Evolutionary conservation across 768 basidiomycete species (phyloP), one percentile per base, ranked within the genome.

Genomic region (Lepiota brunneoincarnata): DNA sequence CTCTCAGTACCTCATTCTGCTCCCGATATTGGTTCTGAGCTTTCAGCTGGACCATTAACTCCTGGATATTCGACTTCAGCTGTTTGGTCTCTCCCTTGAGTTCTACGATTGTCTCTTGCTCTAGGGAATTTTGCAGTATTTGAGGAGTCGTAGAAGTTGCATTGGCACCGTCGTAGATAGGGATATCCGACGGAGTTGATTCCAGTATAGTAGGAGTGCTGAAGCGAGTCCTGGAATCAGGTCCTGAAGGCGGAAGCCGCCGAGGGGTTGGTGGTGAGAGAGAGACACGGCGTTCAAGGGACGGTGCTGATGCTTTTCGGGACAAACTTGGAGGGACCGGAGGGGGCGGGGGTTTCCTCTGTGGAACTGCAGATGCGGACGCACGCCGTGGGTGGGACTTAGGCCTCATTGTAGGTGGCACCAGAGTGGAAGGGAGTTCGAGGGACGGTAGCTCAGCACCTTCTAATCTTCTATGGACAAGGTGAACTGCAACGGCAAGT

Each of bases 401-500:
- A 42, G 63, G 56, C n/a, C 61, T 59, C 14, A 68, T 51, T 2
- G 66, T 64, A 9, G 68, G 69, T 15, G 70, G 68, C 40, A 69
- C 61, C 2, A 75, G 49, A 15, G 69, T 67, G 1, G 50, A n/a
- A n/a, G 75, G 67, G 20, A 74, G 61, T 23, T 61, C 56, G 28
- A 54, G 26, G 9, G 51, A 51, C 3, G 75, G 73, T 21, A 74
- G 49, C 20, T 68, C 66, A 43, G 61, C 61, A 7, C 73, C 74
- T 31, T 62, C 63, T 15, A 69, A 55, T 50, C 59, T 64, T 37
- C 61, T 64, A 38, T 69, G 66, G 18, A 72, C 64, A 21, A 75
- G 61, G 58, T 75, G 66, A 57, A 75, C 61, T 2, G 71, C 70
- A 14, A 75, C 60, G 0, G 67, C 67, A 51, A 76, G 75, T 26